A percentile compares a stretch with the other conserved stretches of the same genome.
Conservation (phyloP, 202 grass and related monocot genomes). For the Schoenoplectus tabernaemontani region DNA sequence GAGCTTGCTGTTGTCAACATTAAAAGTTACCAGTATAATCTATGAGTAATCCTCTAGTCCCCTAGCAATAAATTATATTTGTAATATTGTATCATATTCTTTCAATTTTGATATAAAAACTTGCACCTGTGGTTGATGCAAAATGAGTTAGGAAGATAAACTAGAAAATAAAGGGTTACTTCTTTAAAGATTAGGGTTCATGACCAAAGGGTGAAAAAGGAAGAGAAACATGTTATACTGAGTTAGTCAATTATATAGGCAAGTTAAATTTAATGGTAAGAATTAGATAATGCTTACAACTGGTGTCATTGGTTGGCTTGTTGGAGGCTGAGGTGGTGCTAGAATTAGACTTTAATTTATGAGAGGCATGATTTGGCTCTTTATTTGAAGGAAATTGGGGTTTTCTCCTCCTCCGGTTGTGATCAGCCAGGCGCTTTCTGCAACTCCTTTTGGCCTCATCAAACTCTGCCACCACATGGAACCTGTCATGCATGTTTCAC, state of each 20-base stretch:
- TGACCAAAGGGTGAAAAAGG: neutral
- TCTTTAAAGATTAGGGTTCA: neutral
- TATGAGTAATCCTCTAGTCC: too few relatives aligned
- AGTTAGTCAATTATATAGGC: too few relatives aligned
- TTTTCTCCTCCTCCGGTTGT: constrained; percentile 80
- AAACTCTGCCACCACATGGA: constrained; percentile 70
- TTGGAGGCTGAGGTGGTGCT: neutral
- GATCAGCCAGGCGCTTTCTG: constrained; percentile 78
- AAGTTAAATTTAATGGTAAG: too few relatives aligned
- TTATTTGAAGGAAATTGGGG: constrained; percentile 23
- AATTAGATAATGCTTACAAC: constrained; percentile 22
- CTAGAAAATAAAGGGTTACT: neutral
- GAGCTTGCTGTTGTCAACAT: too few relatives aligned
- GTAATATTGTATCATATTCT: too few relatives aligned
- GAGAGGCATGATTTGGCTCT: constrained; percentile 6
- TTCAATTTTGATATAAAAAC: too few relatives aligned
- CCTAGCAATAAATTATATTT: neutral
- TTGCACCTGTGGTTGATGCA: neutral
- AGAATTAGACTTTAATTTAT: constrained; percentile 26
- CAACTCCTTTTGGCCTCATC: constrained; percentile 76
- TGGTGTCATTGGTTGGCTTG: constrained; percentile 15
- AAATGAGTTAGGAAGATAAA: too few relatives aligned
- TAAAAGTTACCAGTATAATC: too few relatives aligned
- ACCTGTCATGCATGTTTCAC: constrained; percentile 41
- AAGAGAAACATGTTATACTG: too few relatives aligned